Conservation (phyloP, 2,329 filamentous ascomycete species). For the Zopfia rhizophila region DNA sequence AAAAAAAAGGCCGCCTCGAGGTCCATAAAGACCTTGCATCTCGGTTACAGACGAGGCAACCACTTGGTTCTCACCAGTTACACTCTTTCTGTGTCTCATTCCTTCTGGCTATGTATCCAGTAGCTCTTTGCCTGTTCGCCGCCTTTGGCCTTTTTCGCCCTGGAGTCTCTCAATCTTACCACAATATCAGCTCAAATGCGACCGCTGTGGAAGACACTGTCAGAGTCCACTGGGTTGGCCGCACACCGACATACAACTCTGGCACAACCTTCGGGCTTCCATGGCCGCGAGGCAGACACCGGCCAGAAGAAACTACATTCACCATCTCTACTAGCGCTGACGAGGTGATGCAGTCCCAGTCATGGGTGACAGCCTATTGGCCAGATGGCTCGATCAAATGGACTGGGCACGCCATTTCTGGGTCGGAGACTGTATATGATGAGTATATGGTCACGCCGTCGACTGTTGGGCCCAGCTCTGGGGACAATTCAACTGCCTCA, state of each 20-base stretch:
- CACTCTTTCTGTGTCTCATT: too few relatives aligned
- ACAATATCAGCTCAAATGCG: too few relatives aligned
- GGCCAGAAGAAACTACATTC: constrained; percentile 49
- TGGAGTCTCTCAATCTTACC: too few relatives aligned
- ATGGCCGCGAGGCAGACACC: constrained; percentile 51
- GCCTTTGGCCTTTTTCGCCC: too few relatives aligned
- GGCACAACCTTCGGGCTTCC: constrained; percentile 54
- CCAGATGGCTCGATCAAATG: constrained; percentile 70
- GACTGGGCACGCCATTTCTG: constrained; percentile 67
- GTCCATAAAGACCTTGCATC: too few relatives aligned
- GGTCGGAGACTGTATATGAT: constrained; percentile 52
- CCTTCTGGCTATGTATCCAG: too few relatives aligned
- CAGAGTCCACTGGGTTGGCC: constrained; percentile 46
- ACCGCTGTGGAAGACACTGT: too few relatives aligned
- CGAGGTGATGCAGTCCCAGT: constrained; percentile 53
- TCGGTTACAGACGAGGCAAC: too few relatives aligned
- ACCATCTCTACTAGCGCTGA: constrained; percentile 36
- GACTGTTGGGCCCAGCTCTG: constrained; percentile 22
- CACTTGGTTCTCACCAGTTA: too few relatives aligned
- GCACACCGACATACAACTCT: constrained; percentile 35
- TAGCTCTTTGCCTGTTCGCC: too few relatives aligned
- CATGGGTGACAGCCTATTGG: constrained; percentile 70
- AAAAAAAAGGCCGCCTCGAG: too few relatives aligned
- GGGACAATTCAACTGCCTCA: constrained; percentile 22
- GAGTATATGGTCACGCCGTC: constrained; percentile 58